phyloP scores from a whole-genome alignment of 306 rosid genomes.

The Cucurbita pepo region DNA sequence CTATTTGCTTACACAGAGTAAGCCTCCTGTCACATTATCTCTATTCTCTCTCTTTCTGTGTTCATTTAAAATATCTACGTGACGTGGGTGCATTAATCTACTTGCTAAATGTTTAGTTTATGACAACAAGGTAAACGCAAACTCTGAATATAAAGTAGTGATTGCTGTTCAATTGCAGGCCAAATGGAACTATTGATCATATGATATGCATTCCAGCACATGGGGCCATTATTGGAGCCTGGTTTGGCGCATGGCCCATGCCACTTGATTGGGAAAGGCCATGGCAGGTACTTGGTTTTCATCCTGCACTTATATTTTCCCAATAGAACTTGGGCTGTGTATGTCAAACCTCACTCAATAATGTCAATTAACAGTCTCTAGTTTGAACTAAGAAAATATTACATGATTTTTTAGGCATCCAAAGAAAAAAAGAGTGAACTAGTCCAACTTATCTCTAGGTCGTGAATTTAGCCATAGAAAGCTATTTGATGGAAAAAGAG shows the following conservation, averaged over 20 bases:
- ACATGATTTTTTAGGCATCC: background rate
- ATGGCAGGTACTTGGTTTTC: conserved; percentile 51
- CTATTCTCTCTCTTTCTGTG: background rate
- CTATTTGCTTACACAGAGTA: conserved; percentile 62
- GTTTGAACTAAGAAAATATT: background rate
- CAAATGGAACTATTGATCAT: conserved; percentile 39
- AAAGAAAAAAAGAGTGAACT: background rate
- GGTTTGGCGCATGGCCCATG: conserved; percentile 98
- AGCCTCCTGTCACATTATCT: conserved; percentile 1
- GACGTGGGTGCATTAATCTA: background rate
- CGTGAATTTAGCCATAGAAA: background rate
- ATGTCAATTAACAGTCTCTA: background rate
- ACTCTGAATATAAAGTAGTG: background rate
- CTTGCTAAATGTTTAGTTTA: background rate
- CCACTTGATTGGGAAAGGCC: conserved; percentile 99
- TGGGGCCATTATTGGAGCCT: conserved; percentile 80
- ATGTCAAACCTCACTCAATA: background rate
- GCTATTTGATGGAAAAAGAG: background rate
- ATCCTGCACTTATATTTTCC: background rate
- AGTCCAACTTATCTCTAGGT: background rate
- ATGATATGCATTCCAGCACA: conserved; percentile 72
- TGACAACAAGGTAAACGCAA: background rate
- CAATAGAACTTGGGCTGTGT: background rate
- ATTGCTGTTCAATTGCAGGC: conserved; percentile 29
- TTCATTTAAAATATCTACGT: background rate